A percentile compares a stretch with the other conserved stretches of the same genome.
Conservation (phyloP, 495 filamentous ascomycete species). For the Penicillium pancosmium region DNA sequence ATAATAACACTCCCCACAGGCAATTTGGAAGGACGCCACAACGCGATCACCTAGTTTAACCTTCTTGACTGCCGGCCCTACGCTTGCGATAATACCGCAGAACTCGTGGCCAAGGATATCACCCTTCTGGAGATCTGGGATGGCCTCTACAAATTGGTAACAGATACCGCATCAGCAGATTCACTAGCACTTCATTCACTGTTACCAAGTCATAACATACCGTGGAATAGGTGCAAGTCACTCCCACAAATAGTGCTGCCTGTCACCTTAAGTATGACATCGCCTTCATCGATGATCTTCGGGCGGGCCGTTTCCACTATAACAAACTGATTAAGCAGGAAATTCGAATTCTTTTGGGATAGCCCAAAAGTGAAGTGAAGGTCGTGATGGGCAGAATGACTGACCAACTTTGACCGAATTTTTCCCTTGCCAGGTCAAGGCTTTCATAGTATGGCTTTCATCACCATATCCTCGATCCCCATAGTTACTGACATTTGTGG, state of each 20-base stretch:
- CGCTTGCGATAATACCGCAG: conserved; percentile 75
- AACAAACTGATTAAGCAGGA: neutral
- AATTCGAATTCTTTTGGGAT: too few relatives aligned
- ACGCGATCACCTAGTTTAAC: conserved; percentile 73
- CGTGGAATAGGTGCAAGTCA: conserved; percentile 82
- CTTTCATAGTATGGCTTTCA: conserved; percentile 19
- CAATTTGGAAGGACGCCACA: conserved; percentile 86
- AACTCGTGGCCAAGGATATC: conserved; percentile 93
- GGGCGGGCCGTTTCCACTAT: conserved; percentile 69
- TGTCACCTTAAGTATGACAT: conserved; percentile 85
- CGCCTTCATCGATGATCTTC: conserved; percentile 67
- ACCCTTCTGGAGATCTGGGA: conserved; percentile 75
- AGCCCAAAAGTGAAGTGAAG: too few relatives aligned
- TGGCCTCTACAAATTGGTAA: conserved; percentile 38
- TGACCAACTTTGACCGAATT: conserved; percentile 40
- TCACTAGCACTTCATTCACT: too few relatives aligned
- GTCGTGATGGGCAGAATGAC: neutral
- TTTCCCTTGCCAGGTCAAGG: conserved; percentile 43
- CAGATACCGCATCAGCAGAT: neutral
- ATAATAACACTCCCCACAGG: conserved; percentile 68
- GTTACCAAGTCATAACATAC: conserved; percentile 21
- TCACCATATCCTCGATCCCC: conserved; percentile 23
- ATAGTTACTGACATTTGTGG: conserved; percentile 36
- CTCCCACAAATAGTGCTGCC: conserved; percentile 85
- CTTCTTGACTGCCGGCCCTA: conserved; percentile 62